These are phyloP conservation scores for Podila horticola DNA, from an alignment of 192 early-diverging fungal genomes.

Conservation along the genomic window DNA sequence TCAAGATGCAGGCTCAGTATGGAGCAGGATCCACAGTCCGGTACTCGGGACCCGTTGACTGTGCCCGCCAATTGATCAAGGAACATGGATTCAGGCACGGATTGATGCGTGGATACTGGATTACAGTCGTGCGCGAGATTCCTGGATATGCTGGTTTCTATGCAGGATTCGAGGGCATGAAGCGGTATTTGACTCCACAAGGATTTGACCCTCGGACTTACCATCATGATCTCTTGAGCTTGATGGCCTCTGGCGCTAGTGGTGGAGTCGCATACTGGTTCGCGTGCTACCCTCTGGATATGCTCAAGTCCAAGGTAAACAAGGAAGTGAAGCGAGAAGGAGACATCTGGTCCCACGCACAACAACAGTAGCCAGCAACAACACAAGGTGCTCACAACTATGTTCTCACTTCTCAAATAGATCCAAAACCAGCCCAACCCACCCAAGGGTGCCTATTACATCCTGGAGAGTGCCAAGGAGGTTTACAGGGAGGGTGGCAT, in stretches of 20 bases:
- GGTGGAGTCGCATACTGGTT: conserved; percentile 88
- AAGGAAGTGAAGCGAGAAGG: neutral
- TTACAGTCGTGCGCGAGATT: conserved; percentile 80
- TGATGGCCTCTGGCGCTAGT: conserved; percentile 84
- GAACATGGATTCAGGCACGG: conserved; percentile 77
- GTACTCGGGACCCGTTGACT: conserved; percentile 73
- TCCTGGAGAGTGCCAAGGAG: conserved; percentile 59
- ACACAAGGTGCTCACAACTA: neutral
- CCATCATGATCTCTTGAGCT: conserved; percentile 49
- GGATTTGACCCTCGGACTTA: conserved; percentile 62
- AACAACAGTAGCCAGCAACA: neutral
- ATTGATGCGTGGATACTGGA: conserved; percentile 86
- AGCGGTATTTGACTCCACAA: conserved; percentile 67
- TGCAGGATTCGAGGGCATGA: conserved; percentile 82
- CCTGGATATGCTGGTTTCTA: conserved; percentile 91
- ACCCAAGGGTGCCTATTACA: conserved; percentile 70
- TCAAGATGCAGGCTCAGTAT: conserved; percentile 92
- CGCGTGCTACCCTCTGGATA: conserved; percentile 86
- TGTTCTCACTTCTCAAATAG: neutral
- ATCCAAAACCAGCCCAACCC: conserved; percentile 71
- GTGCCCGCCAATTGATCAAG: conserved; percentile 71
- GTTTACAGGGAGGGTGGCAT: conserved; percentile 68
- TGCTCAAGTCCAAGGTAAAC: conserved; percentile 78
- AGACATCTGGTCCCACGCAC: neutral
- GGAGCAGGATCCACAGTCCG: conserved; percentile 44